Evolutionary conservation across 495 filamentous ascomycete genomes (phyloP), one percentile per base, ranked within the genome.

Genomic region (Glarea lozoyensis): DNA sequence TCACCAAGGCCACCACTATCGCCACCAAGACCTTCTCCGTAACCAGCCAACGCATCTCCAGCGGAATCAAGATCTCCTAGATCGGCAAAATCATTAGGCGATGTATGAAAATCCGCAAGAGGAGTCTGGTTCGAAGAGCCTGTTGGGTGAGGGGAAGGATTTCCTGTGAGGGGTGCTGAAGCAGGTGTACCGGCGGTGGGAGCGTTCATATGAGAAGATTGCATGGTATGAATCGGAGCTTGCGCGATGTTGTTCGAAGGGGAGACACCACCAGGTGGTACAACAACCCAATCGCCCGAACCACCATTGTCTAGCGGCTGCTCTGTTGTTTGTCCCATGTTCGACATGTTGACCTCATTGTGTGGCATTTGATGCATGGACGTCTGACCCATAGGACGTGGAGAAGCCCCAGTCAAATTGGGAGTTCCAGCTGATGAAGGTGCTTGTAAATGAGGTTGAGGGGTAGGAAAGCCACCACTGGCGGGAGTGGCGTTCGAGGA

Each of bases 271-370:
- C 62, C 64, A 41, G 70, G 67, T 27, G 69, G 67, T n/a, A 74
- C 65, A 10, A 76, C 65, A 6, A 76, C 68, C 72, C 72, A 76
- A 37, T 76, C 72, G 19, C 66, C 69, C 13, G 58, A 65, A 16
- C 43, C 43, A 23, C 17, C 33, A 20, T 62, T 65, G 2, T 65
- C 63, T 5, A 39, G 17, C 9, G 29, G 12, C 46, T 49, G 49
- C 5, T 54, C 43, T 18, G 32, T 38, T 11, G 38, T 21, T 9
- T 24, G 30, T 12, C 20, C 18, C 25, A 39, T 40, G 31, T 57
- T 62, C 4, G 60, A 58, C 53, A 72, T 56, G 37, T 66, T 66
- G 60, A 68, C 65, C 27, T 73, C 68, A 44, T 46, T 38, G n/a
- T 33, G 48, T 11, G 21, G 9, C 32, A 13, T 18, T 29, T 38